Base-by-base conservation (phyloP, 345 rosid genomes). In the Raphanus raphanistrum region DNA sequence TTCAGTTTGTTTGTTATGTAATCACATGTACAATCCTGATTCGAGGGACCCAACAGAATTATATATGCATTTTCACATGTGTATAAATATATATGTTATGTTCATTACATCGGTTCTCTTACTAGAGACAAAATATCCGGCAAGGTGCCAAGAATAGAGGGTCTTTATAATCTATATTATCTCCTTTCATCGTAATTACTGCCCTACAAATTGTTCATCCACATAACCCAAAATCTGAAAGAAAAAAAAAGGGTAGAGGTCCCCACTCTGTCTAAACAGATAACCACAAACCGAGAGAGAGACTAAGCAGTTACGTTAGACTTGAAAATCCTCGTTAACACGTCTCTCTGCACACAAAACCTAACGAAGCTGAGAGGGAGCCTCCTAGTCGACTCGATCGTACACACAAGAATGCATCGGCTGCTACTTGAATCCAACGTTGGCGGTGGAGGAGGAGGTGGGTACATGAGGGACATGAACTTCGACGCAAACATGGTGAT, bases 401-500 rank as follows among this genome's bases (percentile, higher is more conserved):
- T 38, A 38, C 43, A 36, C 43, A 36, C 43, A 36, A 9, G 41
- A 52, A 79, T 80, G 83, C 79, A 75, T 35, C 79, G 79, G 8
- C 73, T 72, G 17, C 73, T 78, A 60, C 45, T 72, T 9, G 73
- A 77, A 8, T 13, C 61, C 25, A 59, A 65, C 38, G 69, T 61
- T 13, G 58, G 80, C 8, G 55, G 63, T n/a, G 25, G 73, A 60
- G 68, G 73, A 66, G 52, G 66, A 81, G 43, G 57, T 43, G 50
- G 81, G 67, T 54, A 78, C 77, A 11, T 67, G 64, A 78, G 69
- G 28, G 77, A 72, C 28, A 72, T 66, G 77, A 78, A 72, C 69
- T 87, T 90, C 25, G 92, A 90, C 75, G 87, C 89, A 27, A 90
- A 88, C 92, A 88, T 90, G 94, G 94, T 90, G 68, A 87, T 90